phyloP scores from a whole-genome alignment of 73 alveolate genomes.

The Paramecium pentaurelia region DNA sequence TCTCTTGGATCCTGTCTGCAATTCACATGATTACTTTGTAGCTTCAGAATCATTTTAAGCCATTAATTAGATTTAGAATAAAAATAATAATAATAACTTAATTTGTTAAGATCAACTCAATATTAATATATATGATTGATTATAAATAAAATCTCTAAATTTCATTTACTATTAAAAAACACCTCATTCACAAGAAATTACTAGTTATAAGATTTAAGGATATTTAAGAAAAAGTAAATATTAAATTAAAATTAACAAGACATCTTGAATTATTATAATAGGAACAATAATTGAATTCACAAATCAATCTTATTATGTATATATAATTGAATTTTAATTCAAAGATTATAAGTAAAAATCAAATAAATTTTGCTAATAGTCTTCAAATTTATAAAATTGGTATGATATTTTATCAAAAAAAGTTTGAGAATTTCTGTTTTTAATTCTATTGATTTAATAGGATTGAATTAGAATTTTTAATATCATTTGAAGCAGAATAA shows the following conservation, averaged over 20 bases:
- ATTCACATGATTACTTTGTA: neutral
- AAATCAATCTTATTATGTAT: neutral
- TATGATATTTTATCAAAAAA: neutral
- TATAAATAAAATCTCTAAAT: neutral
- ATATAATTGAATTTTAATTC: too few species aligned
- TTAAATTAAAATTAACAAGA: neutral
- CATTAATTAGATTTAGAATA: slow-evolving; percentile 8
- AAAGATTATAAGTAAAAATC: neutral
- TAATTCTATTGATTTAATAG: too few species aligned
- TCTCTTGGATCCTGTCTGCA: neutral
- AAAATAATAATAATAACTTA: neutral
- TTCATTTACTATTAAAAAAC: neutral
- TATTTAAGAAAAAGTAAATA: neutral
- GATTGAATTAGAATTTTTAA: too few species aligned
- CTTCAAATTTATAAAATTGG: neutral
- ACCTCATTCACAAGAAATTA: neutral
- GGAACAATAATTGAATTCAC: neutral
- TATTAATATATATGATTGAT: neutral
- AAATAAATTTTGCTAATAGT: neutral
- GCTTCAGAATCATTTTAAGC: slow-evolving; percentile 22
- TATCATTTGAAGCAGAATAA: too few species aligned
- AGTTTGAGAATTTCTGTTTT: neutral
- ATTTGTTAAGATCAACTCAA: neutral
- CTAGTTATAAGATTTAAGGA: neutral
- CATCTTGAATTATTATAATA: neutral